Conservation (phyloP, 2,329 filamentous ascomycete species). For the Ophiostoma montium region DNA sequence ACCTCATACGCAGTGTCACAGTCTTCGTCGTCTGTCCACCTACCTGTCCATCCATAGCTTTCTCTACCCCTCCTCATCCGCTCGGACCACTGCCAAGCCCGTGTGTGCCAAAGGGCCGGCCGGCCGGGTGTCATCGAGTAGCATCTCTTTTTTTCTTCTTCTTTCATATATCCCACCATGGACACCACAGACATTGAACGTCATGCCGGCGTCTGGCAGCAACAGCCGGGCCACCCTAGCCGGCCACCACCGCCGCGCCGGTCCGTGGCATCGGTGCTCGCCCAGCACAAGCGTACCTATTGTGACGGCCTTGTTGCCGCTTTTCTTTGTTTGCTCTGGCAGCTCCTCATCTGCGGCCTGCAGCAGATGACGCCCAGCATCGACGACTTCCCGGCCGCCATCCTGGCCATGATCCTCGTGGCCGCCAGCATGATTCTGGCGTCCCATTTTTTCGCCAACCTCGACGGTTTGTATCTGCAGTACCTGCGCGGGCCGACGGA, state of each 20-base stretch:
- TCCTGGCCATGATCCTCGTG: slow-evolving; percentile 31
- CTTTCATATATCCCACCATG: not conserved
- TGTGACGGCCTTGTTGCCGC: slow-evolving; percentile 21
- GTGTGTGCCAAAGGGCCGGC: slow-evolving; percentile 5
- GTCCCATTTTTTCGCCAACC: slow-evolving; percentile 9
- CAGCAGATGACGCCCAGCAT: slow-evolving; percentile 21
- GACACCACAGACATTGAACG: not conserved
- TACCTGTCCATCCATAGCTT: not conserved
- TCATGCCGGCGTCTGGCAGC: too few relatives aligned
- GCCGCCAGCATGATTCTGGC: slow-evolving; percentile 23
- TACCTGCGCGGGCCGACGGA: slow-evolving; percentile 23
- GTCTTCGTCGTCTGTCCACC: too few relatives aligned
- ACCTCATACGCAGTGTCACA: not conserved
- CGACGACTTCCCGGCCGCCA: slow-evolving; percentile 31
- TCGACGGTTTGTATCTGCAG: slow-evolving; percentile 18
- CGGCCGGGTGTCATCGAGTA: not conserved
- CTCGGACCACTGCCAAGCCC: too few relatives aligned
- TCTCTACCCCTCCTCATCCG: too few relatives aligned
- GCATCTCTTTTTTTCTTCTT: not conserved
- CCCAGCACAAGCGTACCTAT: slow-evolving; percentile 2
- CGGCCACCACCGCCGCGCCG: not conserved
- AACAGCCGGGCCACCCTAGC: too few relatives aligned
- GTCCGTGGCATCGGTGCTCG: not conserved
- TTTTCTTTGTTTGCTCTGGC: slow-evolving; percentile 26
- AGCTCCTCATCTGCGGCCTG: slow-evolving; percentile 32